phyloP scores from a whole-genome alignment of 2,329 filamentous ascomycete species.

The Penicillium sp. region DNA sequence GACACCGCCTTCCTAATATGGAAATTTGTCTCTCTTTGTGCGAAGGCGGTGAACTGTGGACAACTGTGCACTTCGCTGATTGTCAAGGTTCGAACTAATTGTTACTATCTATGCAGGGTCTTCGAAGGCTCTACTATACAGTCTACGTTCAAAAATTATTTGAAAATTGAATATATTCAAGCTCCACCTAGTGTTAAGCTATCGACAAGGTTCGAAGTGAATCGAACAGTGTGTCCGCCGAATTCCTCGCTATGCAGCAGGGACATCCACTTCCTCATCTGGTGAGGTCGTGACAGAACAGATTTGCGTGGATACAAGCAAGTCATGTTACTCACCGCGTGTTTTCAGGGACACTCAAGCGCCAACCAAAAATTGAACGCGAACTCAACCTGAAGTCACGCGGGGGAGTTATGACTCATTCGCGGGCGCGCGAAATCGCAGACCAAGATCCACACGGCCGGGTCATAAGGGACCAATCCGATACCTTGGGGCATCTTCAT shows the following conservation, averaged over 20 bases:
- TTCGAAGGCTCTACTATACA: neutral
- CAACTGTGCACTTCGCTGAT: constrained; percentile 9
- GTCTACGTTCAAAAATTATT: neutral
- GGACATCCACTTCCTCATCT: constrained; percentile 1
- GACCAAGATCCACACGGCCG: constrained; percentile 33
- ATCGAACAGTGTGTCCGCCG: constrained; percentile 14
- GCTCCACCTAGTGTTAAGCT: neutral
- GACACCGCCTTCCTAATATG: constrained; percentile 29
- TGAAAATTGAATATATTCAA: neutral
- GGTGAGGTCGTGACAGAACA: constrained; percentile 14
- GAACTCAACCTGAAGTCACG: constrained; percentile 35
- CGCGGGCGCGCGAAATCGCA: constrained; percentile 17
- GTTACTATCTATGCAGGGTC: neutral
- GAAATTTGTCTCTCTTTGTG: constrained; percentile 4
- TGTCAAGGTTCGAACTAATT: neutral
- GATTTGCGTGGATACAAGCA: constrained; percentile 8
- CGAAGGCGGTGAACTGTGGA: constrained; percentile 21
- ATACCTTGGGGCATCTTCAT: constrained; percentile 37
- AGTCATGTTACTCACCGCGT: neutral
- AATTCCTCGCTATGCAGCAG: constrained; percentile 10
- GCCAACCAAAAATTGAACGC: constrained; percentile 28
- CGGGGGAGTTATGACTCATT: constrained; percentile 18
- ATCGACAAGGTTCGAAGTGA: neutral
- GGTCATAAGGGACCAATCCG: constrained; percentile 42
- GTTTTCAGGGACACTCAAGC: constrained; percentile 39